phyloP scores from a whole-genome alignment of 148 eudicot genomes.

The Fallopia convolvulus region DNA sequence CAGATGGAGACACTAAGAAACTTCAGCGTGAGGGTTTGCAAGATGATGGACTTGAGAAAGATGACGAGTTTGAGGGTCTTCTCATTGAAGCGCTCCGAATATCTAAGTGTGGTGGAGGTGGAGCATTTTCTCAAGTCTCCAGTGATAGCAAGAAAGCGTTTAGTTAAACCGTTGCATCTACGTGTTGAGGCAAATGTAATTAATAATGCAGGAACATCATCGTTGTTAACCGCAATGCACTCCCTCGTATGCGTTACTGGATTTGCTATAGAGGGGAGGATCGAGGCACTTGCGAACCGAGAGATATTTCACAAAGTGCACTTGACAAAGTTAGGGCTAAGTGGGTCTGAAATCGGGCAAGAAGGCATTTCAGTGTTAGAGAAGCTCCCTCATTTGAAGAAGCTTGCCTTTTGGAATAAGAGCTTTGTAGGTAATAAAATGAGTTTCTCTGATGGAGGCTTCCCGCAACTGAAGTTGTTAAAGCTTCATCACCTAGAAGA shows the following conservation, averaged over 20 bases:
- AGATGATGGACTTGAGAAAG: too few relatives aligned
- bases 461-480: background rate
- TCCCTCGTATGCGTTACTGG: background rate
- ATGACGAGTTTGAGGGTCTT: background rate
- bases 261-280: background rate
- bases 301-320: too few relatives aligned
- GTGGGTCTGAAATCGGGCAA: too few relatives aligned
- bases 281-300: background rate
- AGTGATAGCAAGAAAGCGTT: background rate
- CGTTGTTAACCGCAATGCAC: background rate
- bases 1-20: too few relatives aligned
- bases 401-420: background rate
- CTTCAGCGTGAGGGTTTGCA: too few relatives aligned
- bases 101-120: background rate
- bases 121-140: background rate
- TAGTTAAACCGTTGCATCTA: background rate
- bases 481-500: background rate
- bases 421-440: background rate
- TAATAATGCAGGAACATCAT: too few relatives aligned
- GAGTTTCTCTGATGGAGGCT: background rate
- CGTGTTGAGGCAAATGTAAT: too few relatives aligned
- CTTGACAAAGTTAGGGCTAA: background rate
- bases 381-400: background rate
- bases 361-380: background rate
- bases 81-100: background rate